Percentiles rank a stretch among this genome's conserved stretches.
These are phyloP conservation scores for Excoecaria cochinchinensis DNA, from an alignment of 345 rosid species.

Conservation along the genomic window DNA sequence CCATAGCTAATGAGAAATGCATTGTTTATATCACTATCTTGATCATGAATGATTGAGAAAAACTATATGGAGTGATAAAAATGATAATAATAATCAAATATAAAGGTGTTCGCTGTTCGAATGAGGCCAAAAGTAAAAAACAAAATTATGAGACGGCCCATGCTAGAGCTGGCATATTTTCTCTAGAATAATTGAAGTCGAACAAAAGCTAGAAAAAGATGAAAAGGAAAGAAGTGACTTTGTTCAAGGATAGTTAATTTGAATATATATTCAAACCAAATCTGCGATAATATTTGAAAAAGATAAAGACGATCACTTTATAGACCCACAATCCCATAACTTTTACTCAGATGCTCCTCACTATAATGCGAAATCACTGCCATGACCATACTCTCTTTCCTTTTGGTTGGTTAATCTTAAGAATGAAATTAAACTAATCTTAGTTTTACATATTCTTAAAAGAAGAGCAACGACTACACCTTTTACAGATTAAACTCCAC, in stretches of 20 bases:
- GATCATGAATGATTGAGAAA: slow-evolving; percentile 9
- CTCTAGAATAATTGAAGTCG: slow-evolving; percentile 22
- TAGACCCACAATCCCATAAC: slow-evolving; percentile 18
- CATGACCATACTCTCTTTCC: not conserved
- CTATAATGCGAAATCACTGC: slow-evolving; percentile 8
- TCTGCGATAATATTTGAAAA: slow-evolving; percentile 3
- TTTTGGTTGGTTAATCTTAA: not conserved
- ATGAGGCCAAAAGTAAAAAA: slow-evolving; percentile 29
- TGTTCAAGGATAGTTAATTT: slow-evolving; percentile 9
- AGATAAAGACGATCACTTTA: not conserved
- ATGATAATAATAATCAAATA: slow-evolving; percentile 17
- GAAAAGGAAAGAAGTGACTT: slow-evolving; percentile 16
- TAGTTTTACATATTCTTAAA: not conserved
- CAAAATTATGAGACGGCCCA: slow-evolving; percentile 30
- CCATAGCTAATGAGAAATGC: not conserved
- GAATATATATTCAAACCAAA: slow-evolving; percentile 10
- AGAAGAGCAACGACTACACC: slow-evolving; percentile 3
- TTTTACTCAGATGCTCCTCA: slow-evolving; percentile 17
- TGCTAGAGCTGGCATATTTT: not conserved
- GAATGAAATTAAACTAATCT: not conserved
- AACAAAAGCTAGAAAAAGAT: slow-evolving; percentile 19
- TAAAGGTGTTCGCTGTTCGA: slow-evolving; percentile 18
- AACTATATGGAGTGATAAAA: slow-evolving; percentile 17
- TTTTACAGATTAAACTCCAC: not conserved
- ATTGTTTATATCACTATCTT: not conserved